phyloP scores from a whole-genome alignment of 2,329 filamentous ascomycete genomes.

The Colletotrichum sidae region DNA sequence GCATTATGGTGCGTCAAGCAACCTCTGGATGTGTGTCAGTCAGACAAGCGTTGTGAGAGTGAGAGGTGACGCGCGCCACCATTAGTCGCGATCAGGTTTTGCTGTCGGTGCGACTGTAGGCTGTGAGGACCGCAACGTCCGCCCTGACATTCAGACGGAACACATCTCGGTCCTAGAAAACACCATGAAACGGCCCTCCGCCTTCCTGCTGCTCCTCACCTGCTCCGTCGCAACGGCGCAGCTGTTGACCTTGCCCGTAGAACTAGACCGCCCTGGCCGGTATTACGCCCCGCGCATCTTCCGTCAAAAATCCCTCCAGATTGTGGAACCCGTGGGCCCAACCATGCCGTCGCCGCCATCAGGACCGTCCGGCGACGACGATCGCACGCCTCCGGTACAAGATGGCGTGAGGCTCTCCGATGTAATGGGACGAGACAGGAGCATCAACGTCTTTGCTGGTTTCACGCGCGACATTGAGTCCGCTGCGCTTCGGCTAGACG shows the following conservation, averaged over 20 bases:
- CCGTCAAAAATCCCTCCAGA: constrained; percentile 36
- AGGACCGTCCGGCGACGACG: constrained; percentile 41
- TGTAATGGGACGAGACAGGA: constrained; percentile 82
- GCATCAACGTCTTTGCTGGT: constrained; percentile 86
- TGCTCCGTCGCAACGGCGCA: constrained; percentile 31
- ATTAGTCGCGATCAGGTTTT: constrained; percentile 9
- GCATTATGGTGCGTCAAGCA: constrained; percentile 10
- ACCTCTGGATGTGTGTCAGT: background rate
- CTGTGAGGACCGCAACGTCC: background rate
- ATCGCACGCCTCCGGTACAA: constrained; percentile 46
- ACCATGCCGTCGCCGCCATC: constrained; percentile 41
- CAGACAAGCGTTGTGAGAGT: background rate
- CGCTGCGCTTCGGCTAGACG: constrained; percentile 76
- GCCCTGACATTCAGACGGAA: background rate
- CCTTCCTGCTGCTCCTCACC: constrained; percentile 27
- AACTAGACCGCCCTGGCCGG: constrained; percentile 20
- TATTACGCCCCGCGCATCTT: constrained; percentile 23
- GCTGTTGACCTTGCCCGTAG: constrained; percentile 26
- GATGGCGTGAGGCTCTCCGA: constrained; percentile 80
- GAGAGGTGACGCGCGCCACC: constrained; percentile 14
- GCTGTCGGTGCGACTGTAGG: constrained; percentile 10
- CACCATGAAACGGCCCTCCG: constrained; percentile 34
- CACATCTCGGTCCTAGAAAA: constrained; percentile 4
- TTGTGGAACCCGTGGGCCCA: constrained; percentile 39
- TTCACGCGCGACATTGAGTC: constrained; percentile 80